Percentiles rank a stretch among this genome's conserved stretches.
phyloP scores from a whole-genome alignment of 495 filamentous ascomycete species.

The Cairneyella variabilis region DNA sequence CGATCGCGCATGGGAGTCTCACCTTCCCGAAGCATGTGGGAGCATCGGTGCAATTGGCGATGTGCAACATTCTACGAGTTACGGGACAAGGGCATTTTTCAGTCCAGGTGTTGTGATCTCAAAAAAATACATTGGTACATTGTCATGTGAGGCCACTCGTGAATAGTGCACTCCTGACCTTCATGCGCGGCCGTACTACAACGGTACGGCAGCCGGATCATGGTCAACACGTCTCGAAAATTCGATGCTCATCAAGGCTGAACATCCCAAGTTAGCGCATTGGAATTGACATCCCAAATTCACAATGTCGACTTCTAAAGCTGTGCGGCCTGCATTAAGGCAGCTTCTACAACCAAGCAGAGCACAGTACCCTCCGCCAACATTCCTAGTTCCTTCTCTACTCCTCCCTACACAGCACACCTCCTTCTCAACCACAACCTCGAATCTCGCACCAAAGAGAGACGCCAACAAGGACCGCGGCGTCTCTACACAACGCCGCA shows the following conservation, averaged over 20 bases:
- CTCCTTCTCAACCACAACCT: conserved; percentile 35
- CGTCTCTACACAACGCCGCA: conserved; percentile 72
- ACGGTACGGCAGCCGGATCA: background rate
- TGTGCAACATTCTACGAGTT: conserved; percentile 3
- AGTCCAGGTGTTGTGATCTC: background rate
- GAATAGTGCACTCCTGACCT: background rate
- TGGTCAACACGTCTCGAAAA: conserved; percentile 11
- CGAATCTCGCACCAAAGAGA: conserved; percentile 37
- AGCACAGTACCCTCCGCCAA: conserved; percentile 12
- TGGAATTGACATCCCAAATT: conserved; percentile 8
- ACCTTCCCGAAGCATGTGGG: conserved; percentile 8
- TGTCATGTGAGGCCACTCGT: background rate
- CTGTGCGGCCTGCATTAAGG: conserved; percentile 37
- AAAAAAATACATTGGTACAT: background rate
- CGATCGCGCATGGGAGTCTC: background rate
- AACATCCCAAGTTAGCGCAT: background rate
- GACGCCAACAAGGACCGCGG: conserved; percentile 71
- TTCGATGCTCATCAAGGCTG: background rate
- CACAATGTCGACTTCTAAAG: conserved; percentile 38
- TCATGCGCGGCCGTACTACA: background rate
- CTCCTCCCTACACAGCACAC: conserved; percentile 8
- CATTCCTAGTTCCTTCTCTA: conserved; percentile 26
- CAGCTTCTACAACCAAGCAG: conserved; percentile 20
- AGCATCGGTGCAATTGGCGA: conserved; percentile 6
- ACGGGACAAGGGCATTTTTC: too few relatives aligned